Percentiles rank a stretch among this genome's conserved stretches.
These are phyloP conservation scores for Trifolium fragiferum DNA, from an alignment of 306 rosid genomes.

Conservation along the genomic window DNA sequence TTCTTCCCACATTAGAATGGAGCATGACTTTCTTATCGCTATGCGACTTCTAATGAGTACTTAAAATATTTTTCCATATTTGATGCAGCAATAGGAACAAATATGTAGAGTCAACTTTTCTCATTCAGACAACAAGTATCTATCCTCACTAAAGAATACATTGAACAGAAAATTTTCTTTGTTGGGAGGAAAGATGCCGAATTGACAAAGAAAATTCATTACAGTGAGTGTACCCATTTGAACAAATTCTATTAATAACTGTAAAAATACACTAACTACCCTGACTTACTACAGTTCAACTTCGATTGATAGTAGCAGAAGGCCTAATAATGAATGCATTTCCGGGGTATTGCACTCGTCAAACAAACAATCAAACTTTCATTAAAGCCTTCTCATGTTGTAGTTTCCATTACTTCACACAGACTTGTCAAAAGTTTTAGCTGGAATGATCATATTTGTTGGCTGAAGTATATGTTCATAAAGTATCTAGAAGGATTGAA, in stretches of 20 bases:
- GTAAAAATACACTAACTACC: constrained; percentile 54
- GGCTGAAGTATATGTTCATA: constrained; percentile 88
- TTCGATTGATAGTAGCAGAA: constrained; percentile 52
- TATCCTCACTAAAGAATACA: constrained; percentile 24
- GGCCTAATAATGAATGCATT: constrained; percentile 51
- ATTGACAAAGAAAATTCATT: constrained; percentile 50
- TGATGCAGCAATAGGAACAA: neutral
- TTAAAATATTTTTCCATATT: neutral
- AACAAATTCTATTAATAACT: constrained; percentile 54
- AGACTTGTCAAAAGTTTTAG: constrained; percentile 57
- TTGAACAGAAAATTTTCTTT: constrained; percentile 35
- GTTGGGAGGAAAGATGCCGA: constrained; percentile 39
- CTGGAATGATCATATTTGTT: constrained; percentile 54
- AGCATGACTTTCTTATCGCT: neutral
- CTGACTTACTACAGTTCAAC: constrained; percentile 57
- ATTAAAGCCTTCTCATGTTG: constrained; percentile 46
- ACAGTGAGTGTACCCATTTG: constrained; percentile 52
- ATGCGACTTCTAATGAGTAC: constrained; percentile 14
- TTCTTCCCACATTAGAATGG: neutral
- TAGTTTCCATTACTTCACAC: constrained; percentile 49
- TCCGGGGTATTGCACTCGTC: constrained; percentile 42
- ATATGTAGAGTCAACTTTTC: neutral
- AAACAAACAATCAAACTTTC: constrained; percentile 51
- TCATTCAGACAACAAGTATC: neutral
- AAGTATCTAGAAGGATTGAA: constrained; percentile 98